Conservation (phyloP, 169 alveolate species). For the Blepharisma undulans region DNA sequence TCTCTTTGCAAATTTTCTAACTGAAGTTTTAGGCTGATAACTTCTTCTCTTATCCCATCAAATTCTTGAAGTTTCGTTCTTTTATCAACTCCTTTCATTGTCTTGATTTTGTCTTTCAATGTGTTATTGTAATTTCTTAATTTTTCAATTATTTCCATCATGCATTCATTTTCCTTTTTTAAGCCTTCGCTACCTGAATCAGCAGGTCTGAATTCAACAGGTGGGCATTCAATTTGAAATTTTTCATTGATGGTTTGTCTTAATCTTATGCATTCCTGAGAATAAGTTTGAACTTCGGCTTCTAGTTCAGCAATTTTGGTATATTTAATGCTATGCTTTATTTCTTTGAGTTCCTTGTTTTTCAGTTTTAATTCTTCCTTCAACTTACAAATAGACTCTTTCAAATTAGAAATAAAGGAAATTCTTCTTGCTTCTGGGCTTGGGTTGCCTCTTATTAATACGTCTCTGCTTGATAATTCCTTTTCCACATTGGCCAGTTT, state of each 20-base stretch:
- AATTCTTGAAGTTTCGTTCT: background rate
- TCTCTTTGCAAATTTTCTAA: background rate
- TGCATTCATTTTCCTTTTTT: background rate
- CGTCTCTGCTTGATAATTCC: conserved; percentile 9
- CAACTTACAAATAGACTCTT: background rate
- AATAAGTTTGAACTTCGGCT: conserved; percentile 1
- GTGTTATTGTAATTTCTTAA: background rate
- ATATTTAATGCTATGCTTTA: background rate
- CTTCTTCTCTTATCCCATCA: conserved; percentile 1
- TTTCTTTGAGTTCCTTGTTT: background rate
- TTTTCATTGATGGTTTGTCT: background rate
- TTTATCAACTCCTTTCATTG: background rate
- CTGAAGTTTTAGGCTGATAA: background rate
- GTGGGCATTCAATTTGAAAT: background rate
- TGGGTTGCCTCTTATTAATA: background rate
- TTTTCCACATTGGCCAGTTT: conserved; percentile 8
- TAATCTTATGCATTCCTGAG: conserved; percentile 27
- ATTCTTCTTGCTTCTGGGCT: background rate
- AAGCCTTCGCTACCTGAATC: background rate
- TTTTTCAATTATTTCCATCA: background rate
- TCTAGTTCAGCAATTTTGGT: conserved; percentile 13
- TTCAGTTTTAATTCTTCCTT: background rate
- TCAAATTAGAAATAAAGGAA: background rate
- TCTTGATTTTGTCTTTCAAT: background rate
- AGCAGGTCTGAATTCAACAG: background rate